Evolutionary conservation across 176 grass and related monocot species (phyloP).

Genomic region (Carex littledalei): DNA sequence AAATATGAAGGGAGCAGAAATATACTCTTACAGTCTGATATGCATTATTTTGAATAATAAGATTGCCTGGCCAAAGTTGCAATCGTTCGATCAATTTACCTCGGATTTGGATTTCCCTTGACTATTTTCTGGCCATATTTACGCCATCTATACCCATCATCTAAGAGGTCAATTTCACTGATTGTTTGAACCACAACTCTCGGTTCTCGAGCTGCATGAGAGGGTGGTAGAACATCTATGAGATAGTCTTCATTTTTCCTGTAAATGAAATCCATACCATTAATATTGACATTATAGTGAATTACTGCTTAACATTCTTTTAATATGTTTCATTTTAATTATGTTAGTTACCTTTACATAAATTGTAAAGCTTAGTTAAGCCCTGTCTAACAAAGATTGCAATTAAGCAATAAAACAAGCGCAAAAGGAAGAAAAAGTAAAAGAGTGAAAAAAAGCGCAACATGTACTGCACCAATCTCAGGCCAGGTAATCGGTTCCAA

Average conservation of each 20-base stretch:
- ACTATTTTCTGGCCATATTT: constrained; percentile 37
- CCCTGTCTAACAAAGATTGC: not conserved
- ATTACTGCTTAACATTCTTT: not conserved
- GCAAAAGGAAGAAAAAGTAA: not conserved
- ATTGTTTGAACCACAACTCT: constrained; percentile 38
- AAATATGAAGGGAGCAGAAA: not conserved
- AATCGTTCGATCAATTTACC: not conserved
- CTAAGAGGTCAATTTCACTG: constrained; percentile 30
- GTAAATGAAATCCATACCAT: not conserved
- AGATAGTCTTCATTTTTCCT: constrained; percentile 17
- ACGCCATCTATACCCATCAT: constrained; percentile 32
- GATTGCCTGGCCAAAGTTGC: not conserved
- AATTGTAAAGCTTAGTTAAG: not conserved
- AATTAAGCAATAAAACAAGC: not conserved
- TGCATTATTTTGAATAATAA: not conserved
- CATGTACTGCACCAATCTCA: not conserved
- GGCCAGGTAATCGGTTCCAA: not conserved
- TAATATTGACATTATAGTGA: not conserved
- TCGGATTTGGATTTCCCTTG: constrained; percentile 37
- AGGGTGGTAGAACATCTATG: constrained; percentile 13
- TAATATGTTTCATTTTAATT: not conserved
- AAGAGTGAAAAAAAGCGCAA: not conserved
- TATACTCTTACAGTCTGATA: not conserved
- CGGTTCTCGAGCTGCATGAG: constrained; percentile 16
- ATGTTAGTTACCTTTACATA: not conserved